Percentiles rank a stretch among this genome's conserved stretches.
phyloP scores from a whole-genome alignment of 2,329 filamentous ascomycete species.

The Stagonosporopsis tanaceti region DNA sequence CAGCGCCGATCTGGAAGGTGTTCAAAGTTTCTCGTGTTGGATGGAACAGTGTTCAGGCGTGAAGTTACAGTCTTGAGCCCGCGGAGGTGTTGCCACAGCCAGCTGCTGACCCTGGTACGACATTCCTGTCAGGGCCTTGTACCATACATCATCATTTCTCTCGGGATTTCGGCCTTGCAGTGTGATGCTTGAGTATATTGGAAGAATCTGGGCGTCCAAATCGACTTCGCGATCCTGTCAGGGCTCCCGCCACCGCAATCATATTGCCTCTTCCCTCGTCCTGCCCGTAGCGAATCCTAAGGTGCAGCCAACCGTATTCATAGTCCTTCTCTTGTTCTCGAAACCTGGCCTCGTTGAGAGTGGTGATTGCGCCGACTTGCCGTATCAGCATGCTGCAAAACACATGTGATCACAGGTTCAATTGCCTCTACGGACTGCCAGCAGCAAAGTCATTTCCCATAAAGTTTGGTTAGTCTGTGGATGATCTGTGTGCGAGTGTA shows the following conservation, averaged over 20 bases:
- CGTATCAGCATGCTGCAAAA: not conserved
- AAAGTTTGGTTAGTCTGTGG: not conserved
- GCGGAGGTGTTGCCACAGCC: not conserved
- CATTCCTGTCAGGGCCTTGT: not conserved
- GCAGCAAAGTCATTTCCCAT: no score
- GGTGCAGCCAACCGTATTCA: not conserved
- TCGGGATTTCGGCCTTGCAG: not conserved
- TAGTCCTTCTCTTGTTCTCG: not conserved
- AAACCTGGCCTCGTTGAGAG: not conserved
- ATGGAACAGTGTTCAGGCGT: not conserved
- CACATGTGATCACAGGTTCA: not conserved
- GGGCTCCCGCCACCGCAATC: no score
- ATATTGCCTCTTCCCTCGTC: not conserved
- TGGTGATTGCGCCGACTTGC: not conserved
- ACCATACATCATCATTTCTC: not conserved
- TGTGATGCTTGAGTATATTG: not conserved
- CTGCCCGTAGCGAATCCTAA: not conserved
- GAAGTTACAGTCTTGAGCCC: not conserved
- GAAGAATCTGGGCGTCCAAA: not conserved
- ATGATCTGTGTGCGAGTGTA: not conserved
- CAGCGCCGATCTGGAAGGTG: conserved; percentile 8
- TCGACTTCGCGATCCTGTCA: not conserved
- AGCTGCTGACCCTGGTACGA: not conserved
- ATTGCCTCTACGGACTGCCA: not conserved
- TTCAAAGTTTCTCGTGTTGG: not conserved